Base-by-base conservation (phyloP, 208 protist species). In the Crithidia fasciculata region DNA sequence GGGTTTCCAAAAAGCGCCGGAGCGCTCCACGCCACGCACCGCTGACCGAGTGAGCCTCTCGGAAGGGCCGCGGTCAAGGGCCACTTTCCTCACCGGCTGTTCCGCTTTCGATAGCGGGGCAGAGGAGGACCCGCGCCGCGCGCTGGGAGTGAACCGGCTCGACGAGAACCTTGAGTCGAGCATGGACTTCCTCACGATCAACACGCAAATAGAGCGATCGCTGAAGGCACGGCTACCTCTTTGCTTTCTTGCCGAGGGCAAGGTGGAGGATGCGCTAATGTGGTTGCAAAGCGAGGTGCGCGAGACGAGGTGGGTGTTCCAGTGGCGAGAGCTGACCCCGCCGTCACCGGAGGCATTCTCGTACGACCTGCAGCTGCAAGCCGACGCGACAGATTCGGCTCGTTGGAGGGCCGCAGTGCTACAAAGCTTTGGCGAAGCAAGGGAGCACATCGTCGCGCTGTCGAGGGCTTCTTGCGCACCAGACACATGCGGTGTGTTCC, bases 181-280 rank as follows among this genome's bases (percentile, higher is more conserved):
- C 6, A 41, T 16, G 13, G 53, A 70, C 49, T 9, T 55, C 41
- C 37, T 72, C 1, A 59, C 74, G 0, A 12, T 80, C 3, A 62
- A 55, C n/a, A 19, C 54, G 54, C 74, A 72, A 16, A 73, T 77
- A 44, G 41, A 69, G 39, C 76, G 70, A 3, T 70, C 76, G 2
- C 45, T 74, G 6, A 50, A 18, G 18, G 54, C 67, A 13, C 65
- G 52, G 13, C 44, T 78, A 37, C 72, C 77, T 5, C 57, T 82
- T 10, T 82, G 77, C 72, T n/a, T 82, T 8, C 39, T 80, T 28
- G 18, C 72, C 2, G 59, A 68, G 45, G 47, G 59, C n/a, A 19
- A 64, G n/a, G 50, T 68, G n/a, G 73, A 59, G 13, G 47, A 41
- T 12, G 59, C 73, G 5, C 55, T 83, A 4, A 57, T 62, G 50